Base-by-base conservation (phyloP, 768 basidiomycete genomes). In the Clitopilus passeckerianus region DNA sequence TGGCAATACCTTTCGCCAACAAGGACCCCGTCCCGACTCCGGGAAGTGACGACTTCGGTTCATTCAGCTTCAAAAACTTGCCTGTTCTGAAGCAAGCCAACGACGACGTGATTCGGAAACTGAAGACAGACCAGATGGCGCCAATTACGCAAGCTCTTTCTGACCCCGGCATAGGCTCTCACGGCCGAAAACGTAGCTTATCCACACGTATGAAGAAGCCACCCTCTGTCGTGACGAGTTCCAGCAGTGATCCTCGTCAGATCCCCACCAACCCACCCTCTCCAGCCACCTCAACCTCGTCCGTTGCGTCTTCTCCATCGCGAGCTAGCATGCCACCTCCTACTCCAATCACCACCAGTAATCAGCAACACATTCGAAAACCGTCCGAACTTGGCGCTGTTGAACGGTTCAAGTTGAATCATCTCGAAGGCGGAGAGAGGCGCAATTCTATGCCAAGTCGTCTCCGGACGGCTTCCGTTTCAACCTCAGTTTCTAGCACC, bases 21-120 rank as follows among this genome's bases (percentile, higher is more conserved):
- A 69, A 78, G 10, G 72, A 73, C 1, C 67, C 69, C 5, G 75
- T 73, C 16, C 69, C 75, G 6, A 83, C 88, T 27, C 82, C 86
- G 24, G 46, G 18, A 34, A 82, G 83, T 16, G 93, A 96, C 66
- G 95, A 98, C 67, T 99, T 98, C 74, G 97, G 97, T 20, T 88
- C 93, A 0, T 99, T 99, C 78, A 94, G 90, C 74, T 99, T 95
- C 83, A 98, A 98, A 80, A 99, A 99, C 69, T 72, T 98, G 43
- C 93, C 93, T 0, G 85, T 97, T 6, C 77, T 98, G 72, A 99
- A 98, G 75, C 95, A 98, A 73, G 95, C 93, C 16, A 99, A 99
- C 71, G 97, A 99, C 73, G 95, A 98, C 69, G 87, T 98, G 65
- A 97, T 99, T 65, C 87, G 93, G 61, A 97, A 98, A 74, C 80